Conservation (phyloP, 352 stramenopile genomes). For the Pythium brachiatum region DNA sequence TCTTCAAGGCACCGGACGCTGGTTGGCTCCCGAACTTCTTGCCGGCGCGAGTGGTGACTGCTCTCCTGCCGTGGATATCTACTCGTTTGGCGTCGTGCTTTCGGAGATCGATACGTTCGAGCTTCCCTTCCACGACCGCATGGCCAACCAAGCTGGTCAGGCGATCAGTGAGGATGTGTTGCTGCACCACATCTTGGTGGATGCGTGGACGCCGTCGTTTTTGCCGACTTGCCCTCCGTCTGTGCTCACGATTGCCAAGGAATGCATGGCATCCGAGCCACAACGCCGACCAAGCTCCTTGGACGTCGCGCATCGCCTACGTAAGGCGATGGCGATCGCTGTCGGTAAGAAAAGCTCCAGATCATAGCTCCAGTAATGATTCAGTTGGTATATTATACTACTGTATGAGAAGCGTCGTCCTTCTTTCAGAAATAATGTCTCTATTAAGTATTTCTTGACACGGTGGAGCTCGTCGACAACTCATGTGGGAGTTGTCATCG, state of each 20-base stretch:
- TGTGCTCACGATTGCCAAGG: constrained; percentile 42
- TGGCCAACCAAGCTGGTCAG: constrained; percentile 20
- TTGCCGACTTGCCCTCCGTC: constrained; percentile 38
- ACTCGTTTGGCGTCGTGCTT: constrained; percentile 57
- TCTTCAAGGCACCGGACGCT: constrained; percentile 53
- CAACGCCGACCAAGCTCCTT: constrained; percentile 39
- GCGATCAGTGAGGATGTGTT: constrained; percentile 39
- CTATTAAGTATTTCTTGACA: no score
- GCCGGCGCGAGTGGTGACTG: constrained; percentile 38
- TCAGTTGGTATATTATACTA: no score
- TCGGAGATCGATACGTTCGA: constrained; percentile 52
- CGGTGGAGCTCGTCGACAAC: no score
- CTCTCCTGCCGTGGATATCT: constrained; percentile 53
- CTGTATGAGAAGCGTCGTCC: no score
- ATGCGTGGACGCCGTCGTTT: constrained; percentile 51
- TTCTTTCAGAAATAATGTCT: no score
- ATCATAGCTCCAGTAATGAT: no score
- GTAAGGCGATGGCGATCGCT: constrained; percentile 33
- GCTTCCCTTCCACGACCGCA: constrained; percentile 44
- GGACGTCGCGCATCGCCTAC: constrained; percentile 41
- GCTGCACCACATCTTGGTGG: constrained; percentile 48
- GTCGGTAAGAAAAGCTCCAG: neutral
- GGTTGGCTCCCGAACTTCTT: constrained; percentile 64
- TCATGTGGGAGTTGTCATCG: no score
- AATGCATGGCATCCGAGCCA: constrained; percentile 45